These are phyloP conservation scores for Nicotiana obtusifolia DNA, from an alignment of 257 asterid species.

Conservation along the genomic window DNA sequence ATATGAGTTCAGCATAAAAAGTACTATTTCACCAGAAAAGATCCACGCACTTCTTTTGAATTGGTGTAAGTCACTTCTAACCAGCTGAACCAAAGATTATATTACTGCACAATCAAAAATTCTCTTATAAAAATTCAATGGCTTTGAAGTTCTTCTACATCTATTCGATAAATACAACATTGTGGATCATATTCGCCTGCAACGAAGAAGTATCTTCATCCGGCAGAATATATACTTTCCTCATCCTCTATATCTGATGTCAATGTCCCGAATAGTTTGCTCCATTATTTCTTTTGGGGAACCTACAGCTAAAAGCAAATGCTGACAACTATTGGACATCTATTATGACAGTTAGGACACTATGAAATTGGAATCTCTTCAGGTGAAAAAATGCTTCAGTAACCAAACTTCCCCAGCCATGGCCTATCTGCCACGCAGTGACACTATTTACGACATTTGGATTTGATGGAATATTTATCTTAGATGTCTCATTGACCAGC, in stretches of 20 bases:
- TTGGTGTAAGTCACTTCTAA: not conserved
- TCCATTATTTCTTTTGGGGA: slow-evolving; percentile 4
- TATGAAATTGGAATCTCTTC: not conserved
- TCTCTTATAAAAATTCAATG: not conserved
- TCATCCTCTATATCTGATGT: slow-evolving; percentile 5
- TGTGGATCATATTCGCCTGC: not conserved
- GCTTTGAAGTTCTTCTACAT: not conserved
- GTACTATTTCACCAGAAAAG: not conserved
- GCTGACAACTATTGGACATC: not conserved
- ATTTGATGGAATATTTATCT: not conserved
- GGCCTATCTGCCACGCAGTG: slow-evolving; percentile 1
- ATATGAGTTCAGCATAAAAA: not conserved
- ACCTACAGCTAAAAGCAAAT: slow-evolving; percentile 5
- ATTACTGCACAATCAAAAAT: not conserved
- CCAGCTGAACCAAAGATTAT: not conserved
- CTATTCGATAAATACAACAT: not conserved
- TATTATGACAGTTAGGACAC: not conserved
- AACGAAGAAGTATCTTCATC: slow-evolving; percentile 6
- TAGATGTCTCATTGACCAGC: slow-evolving; percentile 19
- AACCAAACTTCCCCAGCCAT: not conserved
- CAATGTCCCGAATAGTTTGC: not conserved
- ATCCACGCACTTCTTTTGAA: not conserved
- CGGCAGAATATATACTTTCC: not conserved
- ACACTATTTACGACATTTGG: not conserved
- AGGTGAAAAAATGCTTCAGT: not conserved